phyloP scores from a whole-genome alignment of 495 filamentous ascomycete genomes.

The Aspergillus baeticus region DNA sequence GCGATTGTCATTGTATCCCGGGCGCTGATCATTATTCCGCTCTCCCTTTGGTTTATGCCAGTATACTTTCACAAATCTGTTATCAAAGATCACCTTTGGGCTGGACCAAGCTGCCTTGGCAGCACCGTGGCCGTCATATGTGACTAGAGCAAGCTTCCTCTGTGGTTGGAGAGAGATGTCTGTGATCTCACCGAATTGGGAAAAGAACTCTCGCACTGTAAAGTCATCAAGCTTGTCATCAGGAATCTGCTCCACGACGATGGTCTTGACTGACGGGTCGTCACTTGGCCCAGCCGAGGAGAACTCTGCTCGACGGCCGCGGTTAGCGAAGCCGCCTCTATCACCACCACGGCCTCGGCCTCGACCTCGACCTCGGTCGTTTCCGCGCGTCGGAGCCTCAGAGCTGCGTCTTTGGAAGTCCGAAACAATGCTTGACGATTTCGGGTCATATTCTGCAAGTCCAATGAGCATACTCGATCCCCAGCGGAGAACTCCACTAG shows the following conservation, averaged over 20 bases:
- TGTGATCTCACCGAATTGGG: slow-evolving; percentile 74
- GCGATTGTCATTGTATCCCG: slow-evolving; percentile 20
- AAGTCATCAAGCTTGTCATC: slow-evolving; percentile 79
- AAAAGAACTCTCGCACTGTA: slow-evolving; percentile 77
- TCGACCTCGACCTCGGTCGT: slow-evolving; percentile 41
- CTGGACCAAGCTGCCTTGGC: slow-evolving; percentile 85
- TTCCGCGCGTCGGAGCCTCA: slow-evolving; percentile 29
- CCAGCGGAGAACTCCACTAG: not conserved
- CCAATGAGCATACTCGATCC: slow-evolving; percentile 19
- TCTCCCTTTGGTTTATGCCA: slow-evolving; percentile 72
- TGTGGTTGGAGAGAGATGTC: slow-evolving; percentile 74
- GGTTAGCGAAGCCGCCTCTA: slow-evolving; percentile 42
- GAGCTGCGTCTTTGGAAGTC: slow-evolving; percentile 26
- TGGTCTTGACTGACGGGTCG: slow-evolving; percentile 71
- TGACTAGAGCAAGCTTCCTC: slow-evolving; percentile 78
- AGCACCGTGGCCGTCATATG: slow-evolving; percentile 67
- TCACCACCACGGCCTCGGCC: slow-evolving; percentile 50
- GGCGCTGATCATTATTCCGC: slow-evolving; percentile 28
- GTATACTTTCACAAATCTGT: slow-evolving; percentile 96
- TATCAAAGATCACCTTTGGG: slow-evolving; percentile 94
- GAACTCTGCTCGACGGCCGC: slow-evolving; percentile 64
- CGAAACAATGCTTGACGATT: slow-evolving; percentile 53
- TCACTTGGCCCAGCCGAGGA: slow-evolving; percentile 72
- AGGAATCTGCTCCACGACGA: slow-evolving; percentile 93
- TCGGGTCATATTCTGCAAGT: slow-evolving; percentile 80